phyloP scores from a whole-genome alignment of 768 basidiomycete species.

The Tulasnella sp. region DNA sequence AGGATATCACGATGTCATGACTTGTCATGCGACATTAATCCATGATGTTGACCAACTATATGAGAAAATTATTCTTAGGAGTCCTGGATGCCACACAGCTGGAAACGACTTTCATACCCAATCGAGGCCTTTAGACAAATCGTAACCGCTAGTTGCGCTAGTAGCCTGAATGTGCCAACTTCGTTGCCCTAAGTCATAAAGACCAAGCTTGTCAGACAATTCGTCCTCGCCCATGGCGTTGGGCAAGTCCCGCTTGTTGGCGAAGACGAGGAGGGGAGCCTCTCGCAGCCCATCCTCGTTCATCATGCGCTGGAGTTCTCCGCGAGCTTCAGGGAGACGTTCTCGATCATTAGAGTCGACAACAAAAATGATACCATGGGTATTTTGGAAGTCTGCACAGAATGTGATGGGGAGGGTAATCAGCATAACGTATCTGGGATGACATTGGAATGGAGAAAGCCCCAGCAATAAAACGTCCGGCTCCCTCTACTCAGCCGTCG shows the following conservation, averaged over 20 bases:
- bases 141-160: slow-evolving; percentile 97
- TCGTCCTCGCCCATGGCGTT: slow-evolving; percentile 99
- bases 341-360: slow-evolving; percentile 99
- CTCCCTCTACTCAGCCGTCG: background rate
- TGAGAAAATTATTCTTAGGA: background rate
- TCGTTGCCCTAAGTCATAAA: slow-evolving; percentile 93
- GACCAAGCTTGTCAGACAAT: slow-evolving; percentile 98
- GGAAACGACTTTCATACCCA: slow-evolving; percentile 48
- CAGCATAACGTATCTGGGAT: background rate
- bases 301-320: slow-evolving; percentile 98
- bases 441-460: slow-evolving; percentile 29
- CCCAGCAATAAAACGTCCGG: background rate
- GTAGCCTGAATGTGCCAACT: slow-evolving; percentile 99
- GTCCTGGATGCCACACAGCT: background rate
- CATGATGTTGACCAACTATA: background rate
- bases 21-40: background rate
- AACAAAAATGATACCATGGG: slow-evolving; percentile 99
- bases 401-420: background rate
- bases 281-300: slow-evolving; percentile 99
- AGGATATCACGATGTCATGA: no score
- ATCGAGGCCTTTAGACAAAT: slow-evolving; percentile 96
- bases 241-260: slow-evolving; percentile 34
- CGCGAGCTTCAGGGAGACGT: slow-evolving; percentile 95
- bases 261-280: slow-evolving; percentile 96
- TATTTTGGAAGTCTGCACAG: slow-evolving; percentile 95